Percentiles rank a stretch among this genome's conserved stretches.
phyloP scores from a whole-genome alignment of 345 rosid genomes.

The Geranium rotundifolium region DNA sequence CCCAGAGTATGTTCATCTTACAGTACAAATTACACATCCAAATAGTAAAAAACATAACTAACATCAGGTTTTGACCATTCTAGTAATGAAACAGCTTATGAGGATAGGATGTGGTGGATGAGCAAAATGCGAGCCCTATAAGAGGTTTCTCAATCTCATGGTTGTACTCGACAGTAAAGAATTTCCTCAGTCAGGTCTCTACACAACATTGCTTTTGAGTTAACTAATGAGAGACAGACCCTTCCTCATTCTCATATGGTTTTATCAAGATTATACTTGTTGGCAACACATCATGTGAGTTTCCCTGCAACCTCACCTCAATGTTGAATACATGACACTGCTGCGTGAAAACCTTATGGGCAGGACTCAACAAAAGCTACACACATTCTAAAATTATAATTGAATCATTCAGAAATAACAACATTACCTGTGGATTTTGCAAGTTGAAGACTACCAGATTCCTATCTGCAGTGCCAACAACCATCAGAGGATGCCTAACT shows the following conservation, averaged over 20 bases:
- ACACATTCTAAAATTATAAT: neutral
- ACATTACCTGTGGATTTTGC: constrained; percentile 80
- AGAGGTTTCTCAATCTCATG: too few relatives aligned
- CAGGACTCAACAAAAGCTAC: neutral
- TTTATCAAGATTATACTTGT: too few relatives aligned
- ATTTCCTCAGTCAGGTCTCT: too few relatives aligned
- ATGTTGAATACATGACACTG: too few relatives aligned
- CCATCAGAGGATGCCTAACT: constrained; percentile 86
- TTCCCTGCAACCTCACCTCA: too few relatives aligned
- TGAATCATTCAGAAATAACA: constrained; percentile 4
- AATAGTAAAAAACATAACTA: neutral
- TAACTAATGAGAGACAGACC: too few relatives aligned
- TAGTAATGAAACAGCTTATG: neutral
- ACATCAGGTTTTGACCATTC: neutral
- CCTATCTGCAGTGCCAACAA: constrained; percentile 95
- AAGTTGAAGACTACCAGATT: constrained; percentile 73
- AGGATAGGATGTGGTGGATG: too few relatives aligned
- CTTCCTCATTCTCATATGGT: too few relatives aligned
- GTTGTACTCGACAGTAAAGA: too few relatives aligned
- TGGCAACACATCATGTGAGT: neutral
- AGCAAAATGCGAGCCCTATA: too few relatives aligned
- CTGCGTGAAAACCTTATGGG: neutral
- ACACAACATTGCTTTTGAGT: too few relatives aligned
- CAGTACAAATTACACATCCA: neutral
- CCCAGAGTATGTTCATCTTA: neutral